Evolutionary conservation across 1,139 yeast genomes (phyloP), one percentile per base, ranked within the genome.

Genomic region (Entelexis sorbosivorans): DNA sequence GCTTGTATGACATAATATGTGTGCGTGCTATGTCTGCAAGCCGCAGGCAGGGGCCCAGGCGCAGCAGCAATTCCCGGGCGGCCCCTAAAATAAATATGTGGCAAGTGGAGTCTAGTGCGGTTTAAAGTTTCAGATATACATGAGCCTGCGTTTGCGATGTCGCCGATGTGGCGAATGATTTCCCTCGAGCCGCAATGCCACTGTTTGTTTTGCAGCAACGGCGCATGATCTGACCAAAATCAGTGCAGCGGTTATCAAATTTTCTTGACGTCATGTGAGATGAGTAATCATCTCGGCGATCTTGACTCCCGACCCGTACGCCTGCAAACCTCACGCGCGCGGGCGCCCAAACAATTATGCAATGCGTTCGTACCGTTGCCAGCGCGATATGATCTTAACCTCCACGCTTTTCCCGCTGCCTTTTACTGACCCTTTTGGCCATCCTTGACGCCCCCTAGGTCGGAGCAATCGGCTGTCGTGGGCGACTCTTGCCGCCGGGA

Each of bases 1-100:
- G 44, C 44, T 40, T 40, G 17, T 28, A 28, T 40, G 44, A 40
- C 34, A n/a, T 40, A 40, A 40, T 17, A 20, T 16, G 31, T 24
- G 20, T 16, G 8, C 19, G 6, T 5, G 17, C 17, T 3, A 5
- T 24, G 11, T 11, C 26, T 16, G 29, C 42, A 16, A n/a, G 20
- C 42, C 13, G 7, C 14, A 32, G 20, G 16, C 20, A 4, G 6
- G 24, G 24, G 32, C 42, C 32, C 32, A n/a, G 16, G 42, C 26
- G 17, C 40, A 22, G 17, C 40, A 22, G 40, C 40, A 22, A 22
- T 20, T 20, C n/a, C 16, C 28, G 28, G 40, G 40, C 40, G 40
- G 6, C 13, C 9, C 3, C 9, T 32, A 7, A 6, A 1, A 16
- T 5, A 29, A 29, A 29, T 3, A 3, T 29, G 3, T 29, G 14